Evolutionary conservation across 2,329 filamentous ascomycete genomes (phyloP).

Genomic region (Aspergillus sp.): DNA sequence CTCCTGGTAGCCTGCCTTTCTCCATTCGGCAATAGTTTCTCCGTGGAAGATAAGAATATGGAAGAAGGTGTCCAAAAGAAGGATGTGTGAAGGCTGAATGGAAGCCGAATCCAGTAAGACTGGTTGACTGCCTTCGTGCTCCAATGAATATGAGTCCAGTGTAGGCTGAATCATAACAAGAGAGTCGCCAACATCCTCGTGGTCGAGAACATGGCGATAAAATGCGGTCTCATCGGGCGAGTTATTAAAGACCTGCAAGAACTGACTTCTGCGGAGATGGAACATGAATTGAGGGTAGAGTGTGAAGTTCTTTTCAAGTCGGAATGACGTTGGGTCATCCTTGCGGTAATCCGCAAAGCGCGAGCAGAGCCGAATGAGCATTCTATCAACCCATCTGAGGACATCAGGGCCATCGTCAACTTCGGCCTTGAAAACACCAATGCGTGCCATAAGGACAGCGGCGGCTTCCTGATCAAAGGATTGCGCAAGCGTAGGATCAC

Average conservation of each 20-base stretch:
- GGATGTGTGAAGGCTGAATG: slow-evolving; percentile 89
- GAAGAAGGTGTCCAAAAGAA: slow-evolving; percentile 97
- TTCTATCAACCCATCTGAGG: slow-evolving; percentile 94
- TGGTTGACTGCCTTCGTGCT: slow-evolving; percentile 87
- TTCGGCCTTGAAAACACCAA: slow-evolving; percentile 98
- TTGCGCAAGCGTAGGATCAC: slow-evolving; percentile 90
- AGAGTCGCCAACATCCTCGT: slow-evolving; percentile 95
- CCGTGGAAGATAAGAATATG: slow-evolving; percentile 99
- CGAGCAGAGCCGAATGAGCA: slow-evolving; percentile 95
- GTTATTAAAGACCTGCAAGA: slow-evolving; percentile 99
- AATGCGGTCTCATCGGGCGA: slow-evolving; percentile 99
- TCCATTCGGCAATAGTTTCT: slow-evolving; percentile 96
- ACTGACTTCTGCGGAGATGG: slow-evolving; percentile 93
- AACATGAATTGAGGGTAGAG: slow-evolving; percentile 99
- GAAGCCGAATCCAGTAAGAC: slow-evolving; percentile 96
- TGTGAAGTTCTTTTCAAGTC: slow-evolving; percentile 97
- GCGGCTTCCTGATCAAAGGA: slow-evolving; percentile 98
- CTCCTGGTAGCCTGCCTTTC: slow-evolving; percentile 95
- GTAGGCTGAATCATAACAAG: slow-evolving; percentile 99
- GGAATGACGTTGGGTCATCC: slow-evolving; percentile 95
- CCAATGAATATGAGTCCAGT: slow-evolving; percentile 93
- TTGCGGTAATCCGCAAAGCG: slow-evolving; percentile 97
- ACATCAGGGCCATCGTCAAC: slow-evolving; percentile 99
- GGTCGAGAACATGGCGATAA: slow-evolving; percentile 93
- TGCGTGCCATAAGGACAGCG: slow-evolving; percentile 97